phyloP scores from a whole-genome alignment of 164 flowering plant species.

The Magnolia kwangsiensis region DNA sequence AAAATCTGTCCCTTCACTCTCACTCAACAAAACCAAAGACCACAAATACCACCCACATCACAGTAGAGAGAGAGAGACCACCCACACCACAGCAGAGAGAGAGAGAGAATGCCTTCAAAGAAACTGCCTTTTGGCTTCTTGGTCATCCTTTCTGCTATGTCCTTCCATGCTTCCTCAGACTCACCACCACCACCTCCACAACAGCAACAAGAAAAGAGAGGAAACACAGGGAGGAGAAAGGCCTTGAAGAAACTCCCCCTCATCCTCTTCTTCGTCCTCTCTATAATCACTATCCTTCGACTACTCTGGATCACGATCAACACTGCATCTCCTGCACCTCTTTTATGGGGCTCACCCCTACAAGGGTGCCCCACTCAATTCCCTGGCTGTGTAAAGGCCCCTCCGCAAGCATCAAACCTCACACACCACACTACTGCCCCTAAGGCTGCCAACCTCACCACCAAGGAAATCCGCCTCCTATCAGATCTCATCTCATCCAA shows the following conservation, averaged over 20 bases:
- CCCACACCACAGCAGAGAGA: too few relatives aligned
- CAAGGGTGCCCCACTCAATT: constrained; percentile 19
- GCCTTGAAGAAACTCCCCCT: constrained; percentile 46
- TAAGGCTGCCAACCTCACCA: constrained; percentile 27
- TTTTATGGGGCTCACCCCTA: constrained; percentile 17
- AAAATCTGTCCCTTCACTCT: constrained; percentile 30
- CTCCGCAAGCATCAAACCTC: constrained; percentile 1
- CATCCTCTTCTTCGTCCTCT: constrained; percentile 48
- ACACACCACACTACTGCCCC: constrained; percentile 7
- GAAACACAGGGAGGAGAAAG: constrained; percentile 9
- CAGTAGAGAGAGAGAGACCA: constrained; percentile 2
- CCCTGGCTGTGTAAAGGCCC: constrained; percentile 12
- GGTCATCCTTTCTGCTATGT: neutral
- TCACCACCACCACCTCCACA: neutral
- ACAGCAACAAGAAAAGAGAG: neutral
- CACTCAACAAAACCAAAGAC: constrained; percentile 28
- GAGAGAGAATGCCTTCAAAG: neutral
- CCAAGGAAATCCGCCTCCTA: constrained; percentile 52
- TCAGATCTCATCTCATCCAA: constrained; percentile 38
- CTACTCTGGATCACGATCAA: constrained; percentile 43
- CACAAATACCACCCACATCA: constrained; percentile 1
- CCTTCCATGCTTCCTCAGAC: neutral
- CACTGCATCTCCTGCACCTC: constrained; percentile 27
- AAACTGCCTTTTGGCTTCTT: neutral
- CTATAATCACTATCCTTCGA: constrained; percentile 49